A percentile compares a stretch with the other conserved stretches of the same genome.
phyloP scores from a whole-genome alignment of 1,139 yeast species.

The Candida frijolesensis region DNA sequence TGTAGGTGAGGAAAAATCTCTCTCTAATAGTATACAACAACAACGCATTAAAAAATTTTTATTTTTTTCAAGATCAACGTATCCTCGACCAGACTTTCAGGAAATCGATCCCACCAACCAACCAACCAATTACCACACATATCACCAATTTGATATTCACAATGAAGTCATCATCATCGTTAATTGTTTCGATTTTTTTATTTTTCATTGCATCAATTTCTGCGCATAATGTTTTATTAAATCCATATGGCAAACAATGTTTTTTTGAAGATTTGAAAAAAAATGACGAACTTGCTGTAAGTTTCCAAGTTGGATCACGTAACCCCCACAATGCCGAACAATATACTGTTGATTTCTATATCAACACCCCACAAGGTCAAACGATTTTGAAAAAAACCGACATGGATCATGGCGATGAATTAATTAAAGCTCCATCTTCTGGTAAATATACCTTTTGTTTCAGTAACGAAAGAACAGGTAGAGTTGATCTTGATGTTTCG shows the following conservation, averaged over 20 bases:
- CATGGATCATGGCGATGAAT: constrained; percentile 81
- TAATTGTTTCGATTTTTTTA: constrained; percentile 1
- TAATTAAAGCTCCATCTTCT: constrained; percentile 58
- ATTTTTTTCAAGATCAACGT: constrained; percentile 2
- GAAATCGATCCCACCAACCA: background rate
- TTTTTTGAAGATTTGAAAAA: constrained; percentile 80
- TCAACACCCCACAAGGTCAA: constrained; percentile 63
- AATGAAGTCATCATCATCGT: constrained; percentile 3
- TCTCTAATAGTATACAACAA: background rate
- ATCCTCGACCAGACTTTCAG: background rate
- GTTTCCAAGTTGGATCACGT: constrained; percentile 94
- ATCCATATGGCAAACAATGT: constrained; percentile 87
- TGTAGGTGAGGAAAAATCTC: background rate
- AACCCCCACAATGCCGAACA: constrained; percentile 79
- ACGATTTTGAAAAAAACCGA: constrained; percentile 51
- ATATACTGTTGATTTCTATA: constrained; percentile 69
- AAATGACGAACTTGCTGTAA: constrained; percentile 85
- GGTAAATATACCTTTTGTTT: constrained; percentile 92
- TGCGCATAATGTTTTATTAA: constrained; percentile 82
- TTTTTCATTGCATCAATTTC: constrained; percentile 6
- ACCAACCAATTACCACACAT: background rate
- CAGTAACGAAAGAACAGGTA: constrained; percentile 75
- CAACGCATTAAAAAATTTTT: background rate
- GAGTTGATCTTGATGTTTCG: constrained; percentile 85
- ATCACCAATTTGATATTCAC: background rate